A percentile compares a stretch with the other conserved stretches of the same genome.
Conservation (phyloP, 2,329 filamentous ascomycete genomes). For the Aspergillus sergii region DNA sequence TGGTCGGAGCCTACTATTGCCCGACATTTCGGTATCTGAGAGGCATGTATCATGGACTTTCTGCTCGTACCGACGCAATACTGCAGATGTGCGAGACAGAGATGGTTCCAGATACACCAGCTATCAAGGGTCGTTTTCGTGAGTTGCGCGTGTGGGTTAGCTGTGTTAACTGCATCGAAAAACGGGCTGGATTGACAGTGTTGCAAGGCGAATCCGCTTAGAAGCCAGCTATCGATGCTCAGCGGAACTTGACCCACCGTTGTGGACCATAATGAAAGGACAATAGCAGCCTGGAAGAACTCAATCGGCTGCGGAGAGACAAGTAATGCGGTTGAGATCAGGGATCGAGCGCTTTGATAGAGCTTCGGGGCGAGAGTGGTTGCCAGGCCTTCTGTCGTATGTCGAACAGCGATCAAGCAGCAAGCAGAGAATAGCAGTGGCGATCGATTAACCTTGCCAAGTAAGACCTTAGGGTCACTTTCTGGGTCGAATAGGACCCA, state of each 20-base stretch:
- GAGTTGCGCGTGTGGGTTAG: conserved; percentile 3
- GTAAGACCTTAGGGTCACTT: conserved; percentile 28
- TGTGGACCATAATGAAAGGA: conserved; percentile 51
- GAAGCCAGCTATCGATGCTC: conserved; percentile 50
- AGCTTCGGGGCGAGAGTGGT: conserved; percentile 40
- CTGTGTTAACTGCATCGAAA: conserved; percentile 27
- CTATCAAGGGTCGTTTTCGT: conserved; percentile 30
- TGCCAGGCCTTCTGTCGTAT: conserved; percentile 43
- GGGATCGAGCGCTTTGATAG: conserved; percentile 38
- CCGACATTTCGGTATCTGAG: conserved; percentile 44
- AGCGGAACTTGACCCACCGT: conserved; percentile 49
- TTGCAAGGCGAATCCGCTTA: conserved; percentile 49
- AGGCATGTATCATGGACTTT: conserved; percentile 38
- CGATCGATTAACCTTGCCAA: conserved; percentile 38
- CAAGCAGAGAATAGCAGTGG: conserved; percentile 44
- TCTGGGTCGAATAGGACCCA: conserved; percentile 43
- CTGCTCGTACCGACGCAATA: conserved; percentile 50
- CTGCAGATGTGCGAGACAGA: conserved; percentile 49
- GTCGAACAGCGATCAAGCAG: conserved; percentile 46
- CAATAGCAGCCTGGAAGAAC: conserved; percentile 48
- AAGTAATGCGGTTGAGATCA: conserved; percentile 33
- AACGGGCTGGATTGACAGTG: conserved; percentile 43
- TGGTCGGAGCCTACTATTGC: conserved; percentile 41
- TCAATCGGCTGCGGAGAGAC: conserved; percentile 43
- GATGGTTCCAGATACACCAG: conserved; percentile 48